Percentiles rank a stretch among this genome's conserved stretches.
These are phyloP conservation scores for Knufia petricola DNA, from an alignment of 2,329 filamentous ascomycete genomes.

Conservation along the genomic window DNA sequence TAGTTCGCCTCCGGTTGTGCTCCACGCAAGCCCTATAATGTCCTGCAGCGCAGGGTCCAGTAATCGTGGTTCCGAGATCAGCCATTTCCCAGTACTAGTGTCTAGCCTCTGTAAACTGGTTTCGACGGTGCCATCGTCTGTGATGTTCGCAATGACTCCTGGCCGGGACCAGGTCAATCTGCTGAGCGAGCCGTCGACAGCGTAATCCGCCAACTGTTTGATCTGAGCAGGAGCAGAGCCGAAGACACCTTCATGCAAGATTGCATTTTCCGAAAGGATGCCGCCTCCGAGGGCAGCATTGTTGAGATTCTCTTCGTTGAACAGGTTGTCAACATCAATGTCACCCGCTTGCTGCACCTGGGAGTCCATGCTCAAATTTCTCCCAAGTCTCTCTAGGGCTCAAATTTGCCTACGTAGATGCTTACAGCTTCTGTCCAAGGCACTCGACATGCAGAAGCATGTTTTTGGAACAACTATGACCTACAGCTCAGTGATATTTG, in stretches of 20 bases:
- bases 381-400: neutral
- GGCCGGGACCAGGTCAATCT: conserved; percentile 19
- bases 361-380: neutral
- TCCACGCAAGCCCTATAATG: conserved; percentile 70
- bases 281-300: conserved; percentile 1
- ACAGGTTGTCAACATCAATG: conserved; percentile 20
- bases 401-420: neutral
- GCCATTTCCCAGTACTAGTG: conserved; percentile 13
- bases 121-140: conserved; percentile 17
- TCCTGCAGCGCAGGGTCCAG: conserved; percentile 17
- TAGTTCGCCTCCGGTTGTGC: conserved; percentile 65
- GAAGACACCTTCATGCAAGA: neutral
- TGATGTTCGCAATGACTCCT: conserved; percentile 20
- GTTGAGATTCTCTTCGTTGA: conserved; percentile 12
- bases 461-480: too few species aligned
- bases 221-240: neutral
- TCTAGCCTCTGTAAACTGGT: conserved; percentile 16
- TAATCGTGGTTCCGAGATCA: conserved; percentile 11
- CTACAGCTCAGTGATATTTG: too few species aligned
- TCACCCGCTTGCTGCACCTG: conserved; percentile 15
- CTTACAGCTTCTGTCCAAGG: too few species aligned
- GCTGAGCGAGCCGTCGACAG: conserved; percentile 16
- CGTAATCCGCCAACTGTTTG: conserved; percentile 4
- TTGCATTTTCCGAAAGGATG: conserved; percentile 2
- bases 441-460: too few species aligned